Conservation (phyloP, 352 stramenopile species). For the Phytophthora citricola region DNA sequence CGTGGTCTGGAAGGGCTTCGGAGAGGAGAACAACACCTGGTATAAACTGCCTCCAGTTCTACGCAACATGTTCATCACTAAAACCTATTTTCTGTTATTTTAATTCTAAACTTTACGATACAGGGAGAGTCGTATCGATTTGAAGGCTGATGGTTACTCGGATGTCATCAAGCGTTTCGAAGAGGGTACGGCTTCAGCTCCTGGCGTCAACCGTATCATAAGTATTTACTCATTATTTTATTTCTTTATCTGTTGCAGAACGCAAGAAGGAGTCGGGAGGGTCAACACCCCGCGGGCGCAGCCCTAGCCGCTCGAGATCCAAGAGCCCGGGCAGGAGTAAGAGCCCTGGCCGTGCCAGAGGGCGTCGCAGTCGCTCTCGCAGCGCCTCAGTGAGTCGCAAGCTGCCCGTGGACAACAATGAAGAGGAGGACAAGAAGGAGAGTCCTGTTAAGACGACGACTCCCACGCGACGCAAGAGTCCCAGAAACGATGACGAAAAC, state of each 20-base stretch:
- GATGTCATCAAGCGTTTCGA: conserved; percentile 77
- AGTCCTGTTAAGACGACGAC: conserved; percentile 14
- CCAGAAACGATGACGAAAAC: conserved; percentile 19
- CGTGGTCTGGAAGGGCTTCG: conserved; percentile 80
- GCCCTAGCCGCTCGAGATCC: conserved; percentile 45
- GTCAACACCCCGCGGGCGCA: conserved; percentile 47
- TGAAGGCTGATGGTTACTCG: conserved; percentile 80
- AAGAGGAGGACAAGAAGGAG: conserved; percentile 29
- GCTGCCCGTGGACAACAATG: conserved; percentile 27
- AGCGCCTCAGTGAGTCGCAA: conserved; percentile 64
- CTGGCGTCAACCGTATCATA: neutral
- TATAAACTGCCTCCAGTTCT: conserved; percentile 20
- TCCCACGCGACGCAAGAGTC: conserved; percentile 25
- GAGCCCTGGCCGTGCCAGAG: conserved; percentile 41
- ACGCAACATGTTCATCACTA: conserved; percentile 1
- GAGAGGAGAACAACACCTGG: conserved; percentile 88
- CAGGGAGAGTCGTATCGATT: conserved; percentile 86
- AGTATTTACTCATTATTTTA: conserved; percentile 19
- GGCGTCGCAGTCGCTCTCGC: conserved; percentile 61
- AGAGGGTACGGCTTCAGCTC: conserved; percentile 42
- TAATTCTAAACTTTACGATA: neutral
- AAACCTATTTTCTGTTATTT: conserved; percentile 4
- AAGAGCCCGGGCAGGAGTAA: conserved; percentile 45
- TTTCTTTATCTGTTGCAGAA: conserved; percentile 24
- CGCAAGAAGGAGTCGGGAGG: conserved; percentile 60